phyloP scores from a whole-genome alignment of 176 grass and related monocot genomes.

The Calamus simplicifolius region DNA sequence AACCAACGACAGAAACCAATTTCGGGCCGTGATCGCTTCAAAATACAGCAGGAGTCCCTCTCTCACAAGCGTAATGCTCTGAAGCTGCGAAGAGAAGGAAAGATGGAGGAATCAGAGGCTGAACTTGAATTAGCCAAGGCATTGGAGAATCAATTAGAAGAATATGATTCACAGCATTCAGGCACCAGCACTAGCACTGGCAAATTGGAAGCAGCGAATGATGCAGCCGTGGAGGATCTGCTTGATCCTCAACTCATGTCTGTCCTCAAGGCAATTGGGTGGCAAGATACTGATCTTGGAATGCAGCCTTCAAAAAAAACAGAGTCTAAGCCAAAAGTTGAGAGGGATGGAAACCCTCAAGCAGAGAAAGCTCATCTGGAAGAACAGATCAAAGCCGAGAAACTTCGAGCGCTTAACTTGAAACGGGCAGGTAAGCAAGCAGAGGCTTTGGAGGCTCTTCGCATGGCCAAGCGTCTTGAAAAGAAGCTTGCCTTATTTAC shows the following conservation, averaged over 20 bases:
- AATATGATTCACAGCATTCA: slow-evolving; percentile 40
- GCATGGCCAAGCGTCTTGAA: slow-evolving; percentile 67
- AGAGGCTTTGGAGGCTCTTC: slow-evolving; percentile 77
- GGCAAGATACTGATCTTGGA: slow-evolving; percentile 41
- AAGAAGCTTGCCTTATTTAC: slow-evolving; percentile 58
- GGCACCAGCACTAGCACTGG: neutral
- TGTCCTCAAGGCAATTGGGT: slow-evolving; percentile 65
- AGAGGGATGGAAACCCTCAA: slow-evolving; percentile 17
- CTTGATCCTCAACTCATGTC: slow-evolving; percentile 88
- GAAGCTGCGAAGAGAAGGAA: slow-evolving; percentile 83
- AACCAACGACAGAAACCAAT: slow-evolving; percentile 46
- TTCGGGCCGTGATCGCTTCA: slow-evolving; percentile 68
- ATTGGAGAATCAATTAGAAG: slow-evolving; percentile 81
- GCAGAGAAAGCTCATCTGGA: slow-evolving; percentile 52
- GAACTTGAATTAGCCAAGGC: slow-evolving; percentile 82
- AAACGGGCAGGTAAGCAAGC: slow-evolving; percentile 69
- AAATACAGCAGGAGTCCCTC: slow-evolving; percentile 84
- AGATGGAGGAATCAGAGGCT: slow-evolving; percentile 59
- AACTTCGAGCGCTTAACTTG: slow-evolving; percentile 66
- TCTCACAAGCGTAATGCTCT: slow-evolving; percentile 84
- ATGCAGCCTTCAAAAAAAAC: slow-evolving; percentile 25
- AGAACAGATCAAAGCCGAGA: slow-evolving; percentile 83
- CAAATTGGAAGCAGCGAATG: slow-evolving; percentile 23
- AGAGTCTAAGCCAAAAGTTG: slow-evolving; percentile 11
- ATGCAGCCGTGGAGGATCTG: slow-evolving; percentile 58